These are phyloP conservation scores for Russula brevipes DNA, from an alignment of 768 basidiomycete species.

Conservation along the genomic window DNA sequence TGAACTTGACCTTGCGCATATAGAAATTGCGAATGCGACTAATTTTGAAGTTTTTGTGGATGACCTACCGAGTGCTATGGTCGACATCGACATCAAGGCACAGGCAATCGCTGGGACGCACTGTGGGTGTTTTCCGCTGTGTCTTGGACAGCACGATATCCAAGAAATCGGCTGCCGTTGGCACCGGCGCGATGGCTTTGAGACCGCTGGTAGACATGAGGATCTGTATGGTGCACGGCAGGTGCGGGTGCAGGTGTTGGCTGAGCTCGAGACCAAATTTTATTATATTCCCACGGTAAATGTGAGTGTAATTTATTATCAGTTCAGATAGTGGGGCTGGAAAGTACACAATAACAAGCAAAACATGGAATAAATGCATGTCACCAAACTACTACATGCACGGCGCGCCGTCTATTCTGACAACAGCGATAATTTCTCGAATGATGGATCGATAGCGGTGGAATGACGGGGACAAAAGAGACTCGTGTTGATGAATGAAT, in stretches of 20 bases:
- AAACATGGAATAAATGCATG: constrained; percentile 1
- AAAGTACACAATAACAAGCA: constrained; percentile 14
- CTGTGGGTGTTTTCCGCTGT: constrained; percentile 96
- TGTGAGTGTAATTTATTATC: not conserved
- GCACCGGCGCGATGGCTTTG: constrained; percentile 98
- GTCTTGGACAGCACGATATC: constrained; percentile 93
- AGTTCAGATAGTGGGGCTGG: not conserved
- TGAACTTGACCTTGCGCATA: constrained; percentile 99
- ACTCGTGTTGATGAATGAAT: constrained; percentile 4
- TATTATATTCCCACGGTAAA: constrained; percentile 10
- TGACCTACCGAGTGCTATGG: constrained; percentile 51
- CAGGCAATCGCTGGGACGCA: constrained; percentile 28
- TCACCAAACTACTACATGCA: constrained; percentile 13
- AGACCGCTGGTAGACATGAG: constrained; percentile 79
- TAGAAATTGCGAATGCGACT: constrained; percentile 96
- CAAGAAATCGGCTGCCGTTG: constrained; percentile 90
- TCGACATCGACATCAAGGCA: not conserved
- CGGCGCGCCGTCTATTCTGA: not conserved
- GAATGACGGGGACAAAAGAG: not conserved
- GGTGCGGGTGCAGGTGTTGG: not conserved
- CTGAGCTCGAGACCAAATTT: not conserved
- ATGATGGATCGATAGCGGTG: not conserved
- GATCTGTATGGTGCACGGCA: not conserved
- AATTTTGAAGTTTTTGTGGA: constrained; percentile 99
- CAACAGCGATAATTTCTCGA: not conserved